phyloP scores from a whole-genome alignment of 768 basidiomycete genomes.

The Podaxis mareebaensis region DNA sequence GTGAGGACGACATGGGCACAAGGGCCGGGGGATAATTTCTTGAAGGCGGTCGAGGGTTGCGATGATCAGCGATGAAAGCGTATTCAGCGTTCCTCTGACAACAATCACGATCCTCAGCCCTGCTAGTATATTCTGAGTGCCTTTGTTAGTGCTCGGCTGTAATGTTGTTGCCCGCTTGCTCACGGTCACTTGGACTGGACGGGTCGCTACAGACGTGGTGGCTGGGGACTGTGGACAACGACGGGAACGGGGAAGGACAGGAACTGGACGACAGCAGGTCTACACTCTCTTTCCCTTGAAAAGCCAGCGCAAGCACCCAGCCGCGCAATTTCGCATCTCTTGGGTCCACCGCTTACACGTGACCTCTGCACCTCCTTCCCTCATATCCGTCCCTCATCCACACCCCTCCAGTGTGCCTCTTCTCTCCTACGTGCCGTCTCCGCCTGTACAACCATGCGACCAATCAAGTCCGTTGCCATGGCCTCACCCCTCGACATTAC shows the following conservation, averaged over 20 bases:
- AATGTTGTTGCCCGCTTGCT: neutral
- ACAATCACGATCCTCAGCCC: slow-evolving; percentile 5
- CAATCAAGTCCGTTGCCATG: neutral
- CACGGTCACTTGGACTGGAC: neutral
- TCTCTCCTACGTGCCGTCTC: neutral
- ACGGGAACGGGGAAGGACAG: neutral
- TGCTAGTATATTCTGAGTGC: neutral
- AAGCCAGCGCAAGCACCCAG: neutral
- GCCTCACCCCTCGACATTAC: no score
- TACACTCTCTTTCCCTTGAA: neutral
- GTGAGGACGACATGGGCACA: slow-evolving; percentile 42
- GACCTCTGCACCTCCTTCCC: neutral
- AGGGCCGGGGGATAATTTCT: neutral
- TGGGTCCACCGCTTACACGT: slow-evolving; percentile 1
- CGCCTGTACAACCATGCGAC: neutral
- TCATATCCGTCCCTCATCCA: no score
- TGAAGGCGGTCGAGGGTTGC: neutral
- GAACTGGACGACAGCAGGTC: neutral
- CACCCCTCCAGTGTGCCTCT: neutral
- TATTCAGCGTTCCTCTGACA: slow-evolving; percentile 6
- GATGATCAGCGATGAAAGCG: slow-evolving; percentile 5
- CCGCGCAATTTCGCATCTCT: slow-evolving; percentile 3
- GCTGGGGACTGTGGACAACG: neutral
- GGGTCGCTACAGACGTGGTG: no score
- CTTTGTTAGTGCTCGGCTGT: neutral